Evolutionary conservation across 129 eudicot species (phyloP), one percentile per base, ranked within the genome.

Genomic region (Dittrichia graveolens): DNA sequence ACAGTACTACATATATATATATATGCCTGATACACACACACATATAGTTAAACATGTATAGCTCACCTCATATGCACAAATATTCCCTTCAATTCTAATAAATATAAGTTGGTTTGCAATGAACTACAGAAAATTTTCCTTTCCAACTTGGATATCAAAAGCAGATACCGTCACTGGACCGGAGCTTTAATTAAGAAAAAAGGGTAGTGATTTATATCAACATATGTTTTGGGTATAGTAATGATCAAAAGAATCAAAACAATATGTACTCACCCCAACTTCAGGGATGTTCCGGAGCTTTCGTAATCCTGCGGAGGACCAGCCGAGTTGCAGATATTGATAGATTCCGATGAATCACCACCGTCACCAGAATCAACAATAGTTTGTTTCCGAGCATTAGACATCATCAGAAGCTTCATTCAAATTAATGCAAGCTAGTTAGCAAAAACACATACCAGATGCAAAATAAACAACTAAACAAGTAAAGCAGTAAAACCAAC

Each of bases 201-300:
- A 16, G 39, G 19, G 35, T 3, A n/a, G 47, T 58, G 11, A 2
- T 57, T 19, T 31, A 5, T 3, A 37, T 64, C 31, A 49, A 38
- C 9, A 11, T 31, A 0, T 19, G 58, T 35, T 6, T 59, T 60
- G 39, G 43, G 5, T 46, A 59, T n/a, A n/a, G n/a, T n/a, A n/a
- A n/a, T n/a, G n/a, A 39, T 34, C n/a, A 34, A 9, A 14, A 46
- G 44, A 42, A n/a, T 6, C 38, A 2, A 13, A 15, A 40, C 39
- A n/a, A 53, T 13, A 58, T 52, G 15, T 45, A 71, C 96, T 85
- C 56, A 93, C 98, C 98, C 98, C 78, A 89, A 75, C 83, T 82
- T 93, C 80, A 93, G 98, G 66, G 89, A 90, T 19, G 90, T 90
- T 74, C 87, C 89, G 3, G 98, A 89, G 82, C 88, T 93, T 48